phyloP scores from a whole-genome alignment of 345 rosid genomes.

The Camelina laxa region DNA sequence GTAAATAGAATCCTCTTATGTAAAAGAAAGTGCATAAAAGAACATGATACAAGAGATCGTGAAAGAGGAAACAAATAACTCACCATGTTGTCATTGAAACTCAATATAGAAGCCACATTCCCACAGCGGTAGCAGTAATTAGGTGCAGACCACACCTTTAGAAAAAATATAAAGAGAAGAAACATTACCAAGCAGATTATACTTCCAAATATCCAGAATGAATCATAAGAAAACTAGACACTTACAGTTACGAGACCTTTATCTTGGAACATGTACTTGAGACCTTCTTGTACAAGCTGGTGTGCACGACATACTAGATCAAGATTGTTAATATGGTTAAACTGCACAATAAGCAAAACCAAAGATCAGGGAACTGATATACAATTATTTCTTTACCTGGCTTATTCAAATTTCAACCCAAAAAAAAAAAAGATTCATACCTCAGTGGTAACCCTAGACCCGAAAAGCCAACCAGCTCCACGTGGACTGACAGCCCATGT shows the following conservation, averaged over 20 bases:
- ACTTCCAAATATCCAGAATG: slow-evolving; percentile 2
- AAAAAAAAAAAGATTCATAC: slow-evolving; percentile 41
- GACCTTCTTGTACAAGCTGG: slow-evolving; percentile 99
- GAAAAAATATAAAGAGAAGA: slow-evolving; percentile 34
- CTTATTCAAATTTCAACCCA: slow-evolving; percentile 4
- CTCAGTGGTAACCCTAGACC: slow-evolving; percentile 98
- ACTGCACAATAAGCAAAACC: slow-evolving; percentile 57
- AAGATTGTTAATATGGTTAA: slow-evolving; percentile 91
- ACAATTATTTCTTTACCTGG: neutral
- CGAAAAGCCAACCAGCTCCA: slow-evolving; percentile 99
- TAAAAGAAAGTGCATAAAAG: neutral
- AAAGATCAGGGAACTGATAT: slow-evolving; percentile 32
- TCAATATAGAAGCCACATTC: slow-evolving; percentile 98
- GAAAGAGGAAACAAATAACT: slow-evolving; percentile 35
- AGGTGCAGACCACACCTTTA: slow-evolving; percentile 99
- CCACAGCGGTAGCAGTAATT: slow-evolving; percentile 99
- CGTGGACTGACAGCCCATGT: slow-evolving; percentile 99
- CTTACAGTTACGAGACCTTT: slow-evolving; percentile 98
- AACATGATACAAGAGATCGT: slow-evolving; percentile 2
- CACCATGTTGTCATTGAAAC: slow-evolving; percentile 97
- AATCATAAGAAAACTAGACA: slow-evolving; percentile 18
- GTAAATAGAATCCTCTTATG: neutral
- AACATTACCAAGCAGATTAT: slow-evolving; percentile 38
- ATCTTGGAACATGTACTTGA: slow-evolving; percentile 99
- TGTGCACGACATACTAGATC: slow-evolving; percentile 98